Evolutionary conservation across 2,329 filamentous ascomycete genomes (phyloP), one percentile per base, ranked within the genome.

Genomic region (Lecanosticta acicola): DNA sequence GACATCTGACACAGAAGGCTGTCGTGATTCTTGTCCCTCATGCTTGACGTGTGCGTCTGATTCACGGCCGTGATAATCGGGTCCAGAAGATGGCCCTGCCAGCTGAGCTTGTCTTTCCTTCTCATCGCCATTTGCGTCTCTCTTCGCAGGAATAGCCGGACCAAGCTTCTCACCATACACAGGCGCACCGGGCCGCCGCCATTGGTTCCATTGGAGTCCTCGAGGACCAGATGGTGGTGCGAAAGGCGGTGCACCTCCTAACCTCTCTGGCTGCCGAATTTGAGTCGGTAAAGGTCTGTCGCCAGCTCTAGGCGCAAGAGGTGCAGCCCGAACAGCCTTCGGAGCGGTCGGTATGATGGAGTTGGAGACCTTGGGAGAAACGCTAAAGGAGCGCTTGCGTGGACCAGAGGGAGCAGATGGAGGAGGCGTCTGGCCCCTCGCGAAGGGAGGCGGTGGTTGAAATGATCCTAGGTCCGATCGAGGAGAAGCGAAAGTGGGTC

Each of bases 111-210:
- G 41, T 14, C 46, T 56, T 13, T 56, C 56, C 39, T 57, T 71
- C 43, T 74, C 71, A 24, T 73, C 71, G 8, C 59, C 62, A 16
- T 65, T 62, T 26, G 63, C 60, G 47, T 75, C 72, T 21, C 72
- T 64, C 53, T 75, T 75, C 0, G 66, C 66, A 10, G 71, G 71
- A 3, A 73, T 55, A 4, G 55, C 14, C 18, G 49, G 37, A 14
- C 44, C 20, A 16, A 43, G 32, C 48, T 58, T 59, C 10, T 59
- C 56, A 8, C 43, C 47, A 43, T 52, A 57, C 7, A 45, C 26
- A 26, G 57, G 56, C 4, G 66, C 58, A 24, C 66, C 68, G 43
- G 69, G 69, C 19, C 68, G 60, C 19, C 69, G 65, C 69, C 69
- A 72, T 57, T 72, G 69, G 49, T 61, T 58, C 57, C 60, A 61